phyloP scores from a whole-genome alignment of 192 early-diverging fungal genomes.

The Glomus cerebriforme region DNA sequence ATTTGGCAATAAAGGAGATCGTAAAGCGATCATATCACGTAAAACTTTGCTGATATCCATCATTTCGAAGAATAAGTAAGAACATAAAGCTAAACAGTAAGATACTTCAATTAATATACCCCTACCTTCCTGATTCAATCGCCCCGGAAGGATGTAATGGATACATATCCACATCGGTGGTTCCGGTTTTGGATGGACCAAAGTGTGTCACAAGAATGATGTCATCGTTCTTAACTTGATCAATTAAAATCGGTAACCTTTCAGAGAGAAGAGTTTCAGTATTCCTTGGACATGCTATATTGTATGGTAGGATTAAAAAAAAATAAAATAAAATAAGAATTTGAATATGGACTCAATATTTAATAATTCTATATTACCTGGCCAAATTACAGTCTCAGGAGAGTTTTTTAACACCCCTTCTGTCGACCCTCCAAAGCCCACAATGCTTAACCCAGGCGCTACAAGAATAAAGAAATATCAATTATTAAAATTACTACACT shows the following conservation, averaged over 20 bases:
- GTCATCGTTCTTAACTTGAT: conserved; percentile 16
- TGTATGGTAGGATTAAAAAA: not conserved
- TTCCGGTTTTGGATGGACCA: conserved; percentile 14
- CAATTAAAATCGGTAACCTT: conserved; percentile 18
- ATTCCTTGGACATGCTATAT: conserved; percentile 18
- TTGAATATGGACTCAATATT: not conserved
- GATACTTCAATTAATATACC: not conserved
- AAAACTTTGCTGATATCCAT: not conserved
- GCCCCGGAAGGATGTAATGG: not conserved
- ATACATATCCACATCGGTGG: conserved; percentile 17
- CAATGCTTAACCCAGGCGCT: conserved; percentile 25
- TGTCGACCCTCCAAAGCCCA: conserved; percentile 27
- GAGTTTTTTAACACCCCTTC: not conserved
- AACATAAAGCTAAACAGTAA: not conserved
- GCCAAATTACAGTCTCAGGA: conserved; percentile 16
- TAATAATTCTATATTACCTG: not conserved
- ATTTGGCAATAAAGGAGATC: not conserved
- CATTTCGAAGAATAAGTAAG: not conserved
- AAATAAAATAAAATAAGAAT: not conserved
- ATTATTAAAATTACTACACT: not conserved
- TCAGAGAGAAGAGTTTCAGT: conserved; percentile 6
- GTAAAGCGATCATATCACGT: not conserved
- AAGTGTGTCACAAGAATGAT: conserved; percentile 29
- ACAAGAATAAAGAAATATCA: not conserved
- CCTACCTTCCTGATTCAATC: conserved; percentile 22